phyloP scores from a whole-genome alignment of 495 filamentous ascomycete species.

The Hyaloscypha finlandica region DNA sequence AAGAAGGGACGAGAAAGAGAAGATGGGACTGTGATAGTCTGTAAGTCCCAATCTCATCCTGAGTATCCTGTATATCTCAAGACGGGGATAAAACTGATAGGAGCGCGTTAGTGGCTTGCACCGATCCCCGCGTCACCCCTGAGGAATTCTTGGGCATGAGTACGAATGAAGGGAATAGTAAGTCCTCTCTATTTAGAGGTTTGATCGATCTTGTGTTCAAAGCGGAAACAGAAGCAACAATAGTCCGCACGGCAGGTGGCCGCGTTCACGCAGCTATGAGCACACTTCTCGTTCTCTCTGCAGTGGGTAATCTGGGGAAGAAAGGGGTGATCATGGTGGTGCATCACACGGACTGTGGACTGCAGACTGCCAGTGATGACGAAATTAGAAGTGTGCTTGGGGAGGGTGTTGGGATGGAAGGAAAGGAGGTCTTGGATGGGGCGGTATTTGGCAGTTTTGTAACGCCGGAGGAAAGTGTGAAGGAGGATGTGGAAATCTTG shows the following conservation, averaged over 20 bases:
- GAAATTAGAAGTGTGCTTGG: conserved; percentile 18
- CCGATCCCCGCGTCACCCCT: conserved; percentile 24
- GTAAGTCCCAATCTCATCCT: conserved; percentile 12
- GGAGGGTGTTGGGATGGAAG: conserved; percentile 16
- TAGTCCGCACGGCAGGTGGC: conserved; percentile 28
- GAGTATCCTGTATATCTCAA: neutral
- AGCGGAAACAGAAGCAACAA: conserved; percentile 25
- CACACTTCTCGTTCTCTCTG: conserved; percentile 25
- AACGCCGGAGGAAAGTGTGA: conserved; percentile 27
- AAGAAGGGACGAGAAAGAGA: conserved; percentile 26
- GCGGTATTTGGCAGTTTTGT: conserved; percentile 22
- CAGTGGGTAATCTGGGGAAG: conserved; percentile 28
- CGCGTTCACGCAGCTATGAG: conserved; percentile 23
- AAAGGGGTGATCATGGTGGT: conserved; percentile 31
- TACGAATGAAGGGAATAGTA: conserved; percentile 16
- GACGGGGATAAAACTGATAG: neutral
- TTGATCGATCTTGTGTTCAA: neutral
- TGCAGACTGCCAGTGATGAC: conserved; percentile 24
- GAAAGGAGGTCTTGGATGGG: conserved; percentile 5
- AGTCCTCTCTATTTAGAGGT: neutral
- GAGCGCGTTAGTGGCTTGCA: conserved; percentile 22
- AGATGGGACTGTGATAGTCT: conserved; percentile 31
- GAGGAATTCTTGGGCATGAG: conserved; percentile 29
- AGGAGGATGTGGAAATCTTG: conserved; percentile 28
- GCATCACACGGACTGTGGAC: conserved; percentile 35